phyloP scores from a whole-genome alignment of 1,139 yeast genomes.

The Saccharomyces hybrid region DNA sequence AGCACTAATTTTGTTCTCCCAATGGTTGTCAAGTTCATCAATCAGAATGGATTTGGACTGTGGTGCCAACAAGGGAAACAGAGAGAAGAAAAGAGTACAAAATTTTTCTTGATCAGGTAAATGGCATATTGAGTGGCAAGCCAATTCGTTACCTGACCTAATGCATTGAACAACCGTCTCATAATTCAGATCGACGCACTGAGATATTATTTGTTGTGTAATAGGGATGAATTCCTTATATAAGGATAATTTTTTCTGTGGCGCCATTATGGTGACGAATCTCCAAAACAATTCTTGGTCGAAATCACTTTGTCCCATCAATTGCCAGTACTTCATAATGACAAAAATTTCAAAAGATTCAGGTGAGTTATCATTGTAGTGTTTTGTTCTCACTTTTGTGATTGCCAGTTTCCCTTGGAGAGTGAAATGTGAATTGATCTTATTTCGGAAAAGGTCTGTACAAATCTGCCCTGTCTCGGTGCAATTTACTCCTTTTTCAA shows the following conservation, averaged over 20 bases:
- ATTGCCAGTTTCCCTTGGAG: background rate
- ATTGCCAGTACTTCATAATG: background rate
- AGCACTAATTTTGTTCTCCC: background rate
- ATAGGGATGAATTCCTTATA: background rate
- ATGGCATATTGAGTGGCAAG: background rate
- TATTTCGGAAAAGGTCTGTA: background rate
- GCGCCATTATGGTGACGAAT: background rate
- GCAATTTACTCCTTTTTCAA: background rate
- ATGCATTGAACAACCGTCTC: background rate
- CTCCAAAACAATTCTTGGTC: background rate
- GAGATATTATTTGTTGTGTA: background rate
- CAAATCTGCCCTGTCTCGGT: background rate
- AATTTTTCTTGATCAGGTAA: background rate
- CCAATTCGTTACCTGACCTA: background rate
- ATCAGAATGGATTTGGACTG: background rate
- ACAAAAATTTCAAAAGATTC: background rate
- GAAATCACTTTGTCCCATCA: background rate
- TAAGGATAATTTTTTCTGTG: background rate
- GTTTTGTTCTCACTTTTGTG: background rate
- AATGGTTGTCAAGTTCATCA: background rate
- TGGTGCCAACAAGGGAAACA: background rate
- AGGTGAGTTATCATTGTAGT: background rate
- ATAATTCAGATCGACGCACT: background rate
- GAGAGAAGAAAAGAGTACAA: background rate
- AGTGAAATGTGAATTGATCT: background rate